Evolutionary conservation across 176 grass and related monocot genomes (phyloP).

Genomic region (Cenchrus purpureus): DNA sequence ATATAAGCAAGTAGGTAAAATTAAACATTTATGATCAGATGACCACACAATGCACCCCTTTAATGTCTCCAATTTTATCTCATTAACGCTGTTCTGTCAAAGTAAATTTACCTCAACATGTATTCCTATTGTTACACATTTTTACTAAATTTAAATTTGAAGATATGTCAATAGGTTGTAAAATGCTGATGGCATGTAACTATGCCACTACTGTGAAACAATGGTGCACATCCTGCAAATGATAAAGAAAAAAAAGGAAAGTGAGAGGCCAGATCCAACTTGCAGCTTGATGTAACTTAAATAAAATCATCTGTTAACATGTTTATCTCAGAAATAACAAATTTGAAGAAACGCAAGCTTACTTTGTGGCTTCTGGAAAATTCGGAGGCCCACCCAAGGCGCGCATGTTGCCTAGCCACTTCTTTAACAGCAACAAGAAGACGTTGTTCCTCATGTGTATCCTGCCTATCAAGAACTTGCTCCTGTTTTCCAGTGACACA

Average conservation of each 20-base stretch:
- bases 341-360: not conserved
- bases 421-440: conserved; percentile 33
- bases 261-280: conserved; percentile 22
- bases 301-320: conserved; percentile 19
- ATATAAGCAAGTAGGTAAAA: not conserved
- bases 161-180: conserved; percentile 19
- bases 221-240: conserved; percentile 39
- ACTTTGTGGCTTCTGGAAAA: conserved; percentile 32
- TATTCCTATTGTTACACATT: conserved; percentile 31
- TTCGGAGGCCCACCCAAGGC: conserved; percentile 15
- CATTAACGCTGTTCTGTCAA: not conserved
- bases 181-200: conserved; percentile 11
- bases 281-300: conserved; percentile 7
- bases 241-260: conserved; percentile 22
- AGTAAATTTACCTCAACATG: not conserved
- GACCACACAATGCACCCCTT: not conserved
- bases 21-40: conserved; percentile 1
- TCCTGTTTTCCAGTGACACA: conserved; percentile 39
- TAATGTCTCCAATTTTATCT: not conserved
- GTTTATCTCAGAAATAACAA: conserved; percentile 7
- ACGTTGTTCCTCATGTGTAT: conserved; percentile 35
- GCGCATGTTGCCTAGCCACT: not conserved
- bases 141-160: conserved; percentile 21
- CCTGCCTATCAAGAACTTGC: conserved; percentile 53
- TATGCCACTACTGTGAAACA: conserved; percentile 31